These are phyloP conservation scores for Xylaria longipes DNA, from an alignment of 495 filamentous ascomycete species.

Conservation along the genomic window DNA sequence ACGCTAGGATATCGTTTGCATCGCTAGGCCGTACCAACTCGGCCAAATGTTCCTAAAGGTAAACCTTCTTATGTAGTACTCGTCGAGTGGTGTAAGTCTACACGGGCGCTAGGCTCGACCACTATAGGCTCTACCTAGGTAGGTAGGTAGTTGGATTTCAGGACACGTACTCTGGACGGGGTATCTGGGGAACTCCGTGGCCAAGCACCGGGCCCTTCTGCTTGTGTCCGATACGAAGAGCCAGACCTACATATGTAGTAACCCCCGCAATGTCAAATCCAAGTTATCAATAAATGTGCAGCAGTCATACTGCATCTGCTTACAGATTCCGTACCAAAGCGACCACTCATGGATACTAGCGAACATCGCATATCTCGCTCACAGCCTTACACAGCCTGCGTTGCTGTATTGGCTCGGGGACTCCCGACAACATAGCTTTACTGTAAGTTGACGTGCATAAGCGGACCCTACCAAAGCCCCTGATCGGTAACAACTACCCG, in stretches of 20 bases:
- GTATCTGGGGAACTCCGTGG: neutral
- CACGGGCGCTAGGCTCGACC: neutral
- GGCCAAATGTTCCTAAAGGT: neutral
- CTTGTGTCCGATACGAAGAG: neutral
- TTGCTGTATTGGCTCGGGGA: no score
- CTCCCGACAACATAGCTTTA: no score
- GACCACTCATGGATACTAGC: neutral
- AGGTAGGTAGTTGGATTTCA: neutral
- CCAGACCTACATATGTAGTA: neutral
- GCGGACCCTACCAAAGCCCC: neutral
- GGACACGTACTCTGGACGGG: neutral
- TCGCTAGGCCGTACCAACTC: neutral
- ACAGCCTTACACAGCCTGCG: no score
- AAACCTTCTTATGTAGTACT: neutral
- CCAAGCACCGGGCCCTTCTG: neutral
- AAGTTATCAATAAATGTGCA: neutral
- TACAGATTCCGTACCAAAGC: neutral
- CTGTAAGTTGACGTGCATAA: neutral
- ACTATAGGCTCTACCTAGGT: neutral
- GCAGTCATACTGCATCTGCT: neutral
- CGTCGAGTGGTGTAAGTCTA: neutral
- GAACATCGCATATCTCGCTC: neutral
- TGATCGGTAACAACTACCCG: slow-evolving; percentile 12
- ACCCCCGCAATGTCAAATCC: neutral
- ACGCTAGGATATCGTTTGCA: neutral